A percentile compares a stretch with the other conserved stretches of the same genome.
Evolutionary conservation across 139 green algal genomes (phyloP).

Genomic region (Astrephomene gubernaculifera): DNA sequence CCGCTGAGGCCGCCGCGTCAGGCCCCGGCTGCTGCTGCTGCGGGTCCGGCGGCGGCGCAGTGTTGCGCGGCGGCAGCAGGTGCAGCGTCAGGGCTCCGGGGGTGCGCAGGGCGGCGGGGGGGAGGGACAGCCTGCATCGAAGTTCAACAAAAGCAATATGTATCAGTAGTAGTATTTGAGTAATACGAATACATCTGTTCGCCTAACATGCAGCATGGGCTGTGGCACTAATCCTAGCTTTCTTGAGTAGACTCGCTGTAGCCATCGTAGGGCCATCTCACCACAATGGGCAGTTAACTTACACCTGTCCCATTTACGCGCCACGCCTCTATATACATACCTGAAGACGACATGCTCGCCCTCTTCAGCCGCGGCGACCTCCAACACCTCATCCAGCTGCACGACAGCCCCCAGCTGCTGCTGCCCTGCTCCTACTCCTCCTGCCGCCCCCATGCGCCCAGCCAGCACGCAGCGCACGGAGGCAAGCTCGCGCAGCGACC

Average conservation of each 20-base stretch:
- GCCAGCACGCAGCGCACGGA: background rate
- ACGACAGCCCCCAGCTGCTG: background rate
- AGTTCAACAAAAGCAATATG: no score
- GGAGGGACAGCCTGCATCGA: background rate
- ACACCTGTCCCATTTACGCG: no score
- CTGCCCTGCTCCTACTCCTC: no score
- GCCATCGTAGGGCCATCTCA: no score
- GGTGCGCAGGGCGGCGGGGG: background rate
- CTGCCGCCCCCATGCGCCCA: background rate
- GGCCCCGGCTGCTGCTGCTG: no score
- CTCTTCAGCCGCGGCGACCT: background rate
- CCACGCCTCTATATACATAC: no score
- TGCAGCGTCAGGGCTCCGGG: background rate
- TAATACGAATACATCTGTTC: no score
- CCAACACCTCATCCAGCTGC: background rate
- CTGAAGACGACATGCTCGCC: background rate
- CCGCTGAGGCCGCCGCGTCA: background rate
- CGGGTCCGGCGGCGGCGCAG: background rate
- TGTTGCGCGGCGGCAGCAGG: background rate
- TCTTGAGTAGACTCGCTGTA: no score
- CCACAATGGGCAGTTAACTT: no score
- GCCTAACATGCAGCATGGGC: no score
- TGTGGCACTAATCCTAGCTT: no score
- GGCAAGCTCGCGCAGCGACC: background rate
- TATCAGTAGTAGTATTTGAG: no score